These are phyloP conservation scores for Terfezia claveryi DNA, from an alignment of 495 filamentous ascomycete species.

Conservation along the genomic window DNA sequence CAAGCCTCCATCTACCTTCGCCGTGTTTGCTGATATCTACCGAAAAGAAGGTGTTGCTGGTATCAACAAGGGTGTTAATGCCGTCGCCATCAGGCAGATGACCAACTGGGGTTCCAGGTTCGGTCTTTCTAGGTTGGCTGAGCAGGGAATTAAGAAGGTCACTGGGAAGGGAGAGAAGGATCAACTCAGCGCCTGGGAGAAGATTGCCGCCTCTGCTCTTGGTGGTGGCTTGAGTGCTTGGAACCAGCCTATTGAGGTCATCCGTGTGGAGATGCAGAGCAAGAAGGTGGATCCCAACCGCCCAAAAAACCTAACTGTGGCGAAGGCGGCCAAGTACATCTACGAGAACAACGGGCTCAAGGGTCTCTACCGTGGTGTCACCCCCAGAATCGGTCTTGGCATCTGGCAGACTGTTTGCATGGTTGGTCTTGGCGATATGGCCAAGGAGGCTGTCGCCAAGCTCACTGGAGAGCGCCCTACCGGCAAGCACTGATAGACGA, in stretches of 20 bases:
- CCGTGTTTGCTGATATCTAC: conserved; percentile 94
- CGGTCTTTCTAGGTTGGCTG: conserved; percentile 73
- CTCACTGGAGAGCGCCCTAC: conserved; percentile 84
- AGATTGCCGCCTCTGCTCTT: conserved; percentile 67
- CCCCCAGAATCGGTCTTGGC: conserved; percentile 78
- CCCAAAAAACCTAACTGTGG: conserved; percentile 94
- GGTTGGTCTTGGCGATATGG: conserved; percentile 98
- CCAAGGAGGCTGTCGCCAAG: conserved; percentile 93
- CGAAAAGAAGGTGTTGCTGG: conserved; percentile 79
- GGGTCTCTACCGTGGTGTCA: conserved; percentile 88
- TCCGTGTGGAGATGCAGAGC: conserved; percentile 98
- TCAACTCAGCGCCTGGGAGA: conserved; percentile 58
- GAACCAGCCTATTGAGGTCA: conserved; percentile 99
- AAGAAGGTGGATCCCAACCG: conserved; percentile 95
- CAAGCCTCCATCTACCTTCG: conserved; percentile 69
- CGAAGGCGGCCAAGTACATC: conserved; percentile 79
- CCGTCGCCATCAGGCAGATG: conserved; percentile 93
- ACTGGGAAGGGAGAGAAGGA: conserved; percentile 62
- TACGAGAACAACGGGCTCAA: conserved; percentile 71
- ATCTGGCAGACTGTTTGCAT: conserved; percentile 99
- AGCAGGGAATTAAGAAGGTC: conserved; percentile 59
- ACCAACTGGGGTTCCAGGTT: conserved; percentile 98
- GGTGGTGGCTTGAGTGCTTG: conserved; percentile 89
- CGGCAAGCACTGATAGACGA: conserved; percentile 61
- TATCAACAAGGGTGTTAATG: conserved; percentile 96